phyloP scores from a whole-genome alignment of 106 monocot genomes.

The Dendrobium huoshanense region DNA sequence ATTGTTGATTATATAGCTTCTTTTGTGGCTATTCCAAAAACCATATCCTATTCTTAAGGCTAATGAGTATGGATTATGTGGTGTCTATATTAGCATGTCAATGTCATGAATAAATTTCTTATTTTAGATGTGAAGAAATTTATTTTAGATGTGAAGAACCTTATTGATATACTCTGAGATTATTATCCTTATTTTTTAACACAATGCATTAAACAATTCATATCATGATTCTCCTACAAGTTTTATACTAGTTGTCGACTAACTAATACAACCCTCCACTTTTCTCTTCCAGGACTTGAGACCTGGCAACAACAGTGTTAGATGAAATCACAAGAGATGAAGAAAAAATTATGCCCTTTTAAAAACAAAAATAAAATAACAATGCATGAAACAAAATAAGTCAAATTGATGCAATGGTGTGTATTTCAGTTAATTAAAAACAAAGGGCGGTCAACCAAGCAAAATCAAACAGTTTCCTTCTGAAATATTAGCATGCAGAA shows the following conservation, averaged over 20 bases:
- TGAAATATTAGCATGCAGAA: not conserved
- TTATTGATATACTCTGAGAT: not conserved
- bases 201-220: no score
- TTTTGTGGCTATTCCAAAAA: not conserved
- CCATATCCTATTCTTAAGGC: not conserved
- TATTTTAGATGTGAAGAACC: not conserved
- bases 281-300: no score
- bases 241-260: no score
- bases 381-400: no score
- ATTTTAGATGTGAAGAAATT: not conserved
- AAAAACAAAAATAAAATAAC: no score
- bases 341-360: no score
- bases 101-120: not conserved
- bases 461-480: not conserved
- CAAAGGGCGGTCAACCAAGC: not conserved
- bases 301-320: no score
- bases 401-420: no score
- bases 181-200: not conserved
- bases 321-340: no score
- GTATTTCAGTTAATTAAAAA: not conserved
- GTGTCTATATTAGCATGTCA: not conserved
- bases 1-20: not conserved
- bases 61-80: not conserved
- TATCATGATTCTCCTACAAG: no score
- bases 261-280: no score